Percentiles rank a stretch among this genome's conserved stretches.
Evolutionary conservation across 139 green algal genomes (phyloP).

Genomic region (Coelastrella sp.): DNA sequence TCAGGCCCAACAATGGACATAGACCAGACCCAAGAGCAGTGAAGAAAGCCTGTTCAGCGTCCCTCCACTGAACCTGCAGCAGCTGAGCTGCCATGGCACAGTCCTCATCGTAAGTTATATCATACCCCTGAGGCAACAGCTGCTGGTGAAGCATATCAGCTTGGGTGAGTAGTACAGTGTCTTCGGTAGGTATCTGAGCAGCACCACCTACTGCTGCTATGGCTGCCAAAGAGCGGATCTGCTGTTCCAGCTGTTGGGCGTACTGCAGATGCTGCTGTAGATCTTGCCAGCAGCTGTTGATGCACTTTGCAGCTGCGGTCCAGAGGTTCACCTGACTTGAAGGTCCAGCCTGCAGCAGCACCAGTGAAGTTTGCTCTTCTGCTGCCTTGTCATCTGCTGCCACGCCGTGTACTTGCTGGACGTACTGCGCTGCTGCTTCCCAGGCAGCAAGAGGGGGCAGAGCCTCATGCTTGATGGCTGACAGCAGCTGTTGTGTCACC

Average conservation of each 20-base stretch:
- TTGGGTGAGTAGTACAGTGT: not conserved
- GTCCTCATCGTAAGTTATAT: not conserved
- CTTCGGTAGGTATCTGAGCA: not conserved
- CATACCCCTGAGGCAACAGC: constrained; percentile 8
- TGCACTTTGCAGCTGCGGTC: not conserved
- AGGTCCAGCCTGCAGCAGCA: constrained; percentile 16
- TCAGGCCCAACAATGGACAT: constrained; percentile 21
- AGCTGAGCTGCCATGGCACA: constrained; percentile 11
- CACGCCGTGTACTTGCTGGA: not conserved
- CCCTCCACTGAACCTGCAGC: constrained; percentile 39
- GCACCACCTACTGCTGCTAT: constrained; percentile 23
- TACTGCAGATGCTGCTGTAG: constrained; percentile 36
- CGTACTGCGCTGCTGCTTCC: not conserved
- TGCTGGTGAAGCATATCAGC: not conserved
- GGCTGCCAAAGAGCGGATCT: constrained; percentile 27
- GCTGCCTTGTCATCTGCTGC: too few relatives aligned
- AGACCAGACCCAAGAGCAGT: not conserved
- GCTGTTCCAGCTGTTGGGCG: not conserved
- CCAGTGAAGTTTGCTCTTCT: too few relatives aligned
- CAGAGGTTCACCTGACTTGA: constrained; percentile 28
- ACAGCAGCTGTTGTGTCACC: constrained; percentile 32
- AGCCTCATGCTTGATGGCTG: constrained; percentile 8
- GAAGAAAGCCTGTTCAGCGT: not conserved
- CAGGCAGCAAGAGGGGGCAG: not conserved
- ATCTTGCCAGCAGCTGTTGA: not conserved